Evolutionary conservation across 306 rosid species (phyloP).

Genomic region (Medicago truncatula): MtrunA17r5.0-ANR NC_053045.1:60267501-60268000

Average conservation of each 20-base stretch:
- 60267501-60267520: conserved; percentile 73
- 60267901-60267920: not conserved
- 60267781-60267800: conserved; percentile 22
- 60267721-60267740: conserved; percentile 37
- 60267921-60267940: conserved; percentile 22
- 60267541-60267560: conserved; percentile 42
- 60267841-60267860: conserved; percentile 13
- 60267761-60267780: conserved; percentile 19
- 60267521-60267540: conserved; percentile 58
- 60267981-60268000: not conserved
- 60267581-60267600: conserved; percentile 50
- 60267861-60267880: conserved; percentile 33
- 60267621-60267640: conserved; percentile 50
- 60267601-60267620: conserved; percentile 57
- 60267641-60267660: conserved; percentile 54
- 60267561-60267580: conserved; percentile 39
- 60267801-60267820: conserved; percentile 7
- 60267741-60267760: conserved; percentile 40
- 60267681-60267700: conserved; percentile 51
- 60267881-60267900: conserved; percentile 5
- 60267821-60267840: not conserved
- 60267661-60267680: conserved; percentile 47
- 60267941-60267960: not conserved
- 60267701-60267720: conserved; percentile 56
- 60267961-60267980: conserved; percentile 8